Evolutionary conservation across 176 grass and related monocot species (phyloP).

Genomic region (Triticum aestivum): DNA sequence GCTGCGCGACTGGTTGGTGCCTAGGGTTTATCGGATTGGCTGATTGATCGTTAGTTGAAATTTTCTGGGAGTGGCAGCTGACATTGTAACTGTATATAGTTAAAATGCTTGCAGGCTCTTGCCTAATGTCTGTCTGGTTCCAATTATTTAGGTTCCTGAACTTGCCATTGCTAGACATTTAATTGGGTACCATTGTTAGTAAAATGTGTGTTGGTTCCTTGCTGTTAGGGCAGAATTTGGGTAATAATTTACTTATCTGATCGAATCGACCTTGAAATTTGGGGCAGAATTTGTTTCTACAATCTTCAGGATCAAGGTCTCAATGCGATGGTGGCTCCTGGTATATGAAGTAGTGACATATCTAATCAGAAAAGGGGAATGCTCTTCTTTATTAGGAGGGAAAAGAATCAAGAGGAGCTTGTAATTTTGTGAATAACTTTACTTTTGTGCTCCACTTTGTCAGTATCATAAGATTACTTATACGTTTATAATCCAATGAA

Average conservation of each 20-base stretch:
- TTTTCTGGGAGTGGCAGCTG: background rate
- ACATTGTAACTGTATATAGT: background rate
- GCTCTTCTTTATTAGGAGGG: background rate
- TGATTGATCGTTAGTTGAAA: background rate
- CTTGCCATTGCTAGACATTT: background rate
- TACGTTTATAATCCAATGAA: background rate
- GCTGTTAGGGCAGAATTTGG: background rate
- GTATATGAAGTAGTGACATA: background rate
- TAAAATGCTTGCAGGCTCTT: background rate
- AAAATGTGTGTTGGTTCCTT: background rate
- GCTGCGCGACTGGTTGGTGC: background rate
- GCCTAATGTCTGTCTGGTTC: background rate
- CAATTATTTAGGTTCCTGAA: background rate
- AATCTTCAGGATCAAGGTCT: background rate
- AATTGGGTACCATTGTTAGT: background rate
- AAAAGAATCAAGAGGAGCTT: background rate
- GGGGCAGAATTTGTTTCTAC: background rate
- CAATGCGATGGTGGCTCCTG: background rate
- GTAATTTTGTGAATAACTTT: background rate
- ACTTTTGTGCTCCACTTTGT: background rate
- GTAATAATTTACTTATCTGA: background rate
- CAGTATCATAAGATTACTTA: background rate
- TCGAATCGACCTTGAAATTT: background rate
- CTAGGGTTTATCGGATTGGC: background rate
- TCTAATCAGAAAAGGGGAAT: conserved; percentile 3